A percentile compares a stretch with the other conserved stretches of the same genome.
Conservation (phyloP, 2,329 filamentous ascomycete species). For the Fusarium lyarnte region DNA sequence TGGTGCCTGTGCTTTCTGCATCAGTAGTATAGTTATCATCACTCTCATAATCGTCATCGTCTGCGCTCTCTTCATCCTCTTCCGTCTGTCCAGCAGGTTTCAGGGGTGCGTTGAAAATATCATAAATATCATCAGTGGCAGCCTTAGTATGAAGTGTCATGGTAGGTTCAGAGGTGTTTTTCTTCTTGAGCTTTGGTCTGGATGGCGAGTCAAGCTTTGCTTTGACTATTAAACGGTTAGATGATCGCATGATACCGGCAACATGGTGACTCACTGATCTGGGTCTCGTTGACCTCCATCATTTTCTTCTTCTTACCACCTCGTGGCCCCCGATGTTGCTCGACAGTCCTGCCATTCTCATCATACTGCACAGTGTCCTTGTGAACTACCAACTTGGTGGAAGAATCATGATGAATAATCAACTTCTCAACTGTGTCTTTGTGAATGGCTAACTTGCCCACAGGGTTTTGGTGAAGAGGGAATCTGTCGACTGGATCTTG, state of each 20-base stretch:
- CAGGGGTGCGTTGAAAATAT: conserved; percentile 89
- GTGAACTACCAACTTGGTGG: conserved; percentile 40
- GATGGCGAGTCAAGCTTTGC: conserved; percentile 92
- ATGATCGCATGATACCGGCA: neutral
- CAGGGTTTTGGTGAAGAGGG: conserved; percentile 16
- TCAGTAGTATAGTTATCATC: conserved; percentile 84
- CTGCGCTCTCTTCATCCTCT: conserved; percentile 55
- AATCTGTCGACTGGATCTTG: conserved; percentile 40
- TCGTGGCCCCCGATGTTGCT: conserved; percentile 57
- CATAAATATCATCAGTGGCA: conserved; percentile 97
- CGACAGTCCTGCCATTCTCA: conserved; percentile 66
- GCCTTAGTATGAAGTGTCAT: conserved; percentile 98
- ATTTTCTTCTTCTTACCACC: conserved; percentile 76
- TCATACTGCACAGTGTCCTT: conserved; percentile 57
- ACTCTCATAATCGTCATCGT: conserved; percentile 76
- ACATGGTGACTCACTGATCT: conserved; percentile 75
- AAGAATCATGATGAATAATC: conserved; percentile 32
- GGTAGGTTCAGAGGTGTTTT: conserved; percentile 81
- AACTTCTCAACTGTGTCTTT: conserved; percentile 16
- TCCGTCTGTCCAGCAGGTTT: conserved; percentile 41
- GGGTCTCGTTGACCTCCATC: conserved; percentile 88
- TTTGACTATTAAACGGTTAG: conserved; percentile 72
- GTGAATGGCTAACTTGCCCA: conserved; percentile 23
- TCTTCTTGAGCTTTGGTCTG: conserved; percentile 83
- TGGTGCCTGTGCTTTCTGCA: conserved; percentile 84